A percentile compares a stretch with the other conserved stretches of the same genome.
Conservation (phyloP, 352 stramenopile species). For the Pythium aphanidermatum region DNA sequence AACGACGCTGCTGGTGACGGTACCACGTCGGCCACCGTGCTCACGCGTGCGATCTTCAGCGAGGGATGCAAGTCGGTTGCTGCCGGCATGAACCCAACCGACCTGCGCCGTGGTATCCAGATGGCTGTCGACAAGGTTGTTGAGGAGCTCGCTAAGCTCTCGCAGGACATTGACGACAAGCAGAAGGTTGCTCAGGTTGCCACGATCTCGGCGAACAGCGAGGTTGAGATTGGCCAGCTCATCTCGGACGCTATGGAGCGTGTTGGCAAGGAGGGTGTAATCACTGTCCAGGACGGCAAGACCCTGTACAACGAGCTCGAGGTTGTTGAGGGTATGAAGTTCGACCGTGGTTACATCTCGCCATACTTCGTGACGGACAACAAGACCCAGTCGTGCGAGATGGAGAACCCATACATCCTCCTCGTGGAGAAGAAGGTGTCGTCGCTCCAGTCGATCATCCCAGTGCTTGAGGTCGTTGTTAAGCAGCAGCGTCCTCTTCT, state of each 20-base stretch:
- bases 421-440: conserved; percentile 99
- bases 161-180: conserved; percentile 96
- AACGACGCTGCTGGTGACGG: conserved; percentile 99
- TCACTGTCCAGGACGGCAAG: conserved; percentile 99
- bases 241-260: conserved; percentile 99
- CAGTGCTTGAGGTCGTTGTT: conserved; percentile 96
- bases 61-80: conserved; percentile 99
- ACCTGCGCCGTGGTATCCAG: conserved; percentile 97
- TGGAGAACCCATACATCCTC: conserved; percentile 99
- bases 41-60: conserved; percentile 98
- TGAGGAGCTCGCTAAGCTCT: conserved; percentile 93
- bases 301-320: conserved; percentile 99
- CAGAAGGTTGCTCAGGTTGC: conserved; percentile 99
- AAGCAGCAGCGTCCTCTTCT: conserved; percentile 96
- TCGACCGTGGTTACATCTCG: conserved; percentile 99
- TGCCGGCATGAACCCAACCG: conserved; percentile 99
- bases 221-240: conserved; percentile 96
- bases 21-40: conserved; percentile 98
- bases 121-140: conserved; percentile 97
- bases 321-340: conserved; percentile 99
- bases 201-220: conserved; percentile 99
- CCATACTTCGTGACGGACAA: conserved; percentile 99
- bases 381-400: conserved; percentile 98
- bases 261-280: conserved; percentile 99
- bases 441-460: conserved; percentile 94